Base-by-base conservation (phyloP, 352 stramenopile species). In the Phytophthora palmivora region DNA sequence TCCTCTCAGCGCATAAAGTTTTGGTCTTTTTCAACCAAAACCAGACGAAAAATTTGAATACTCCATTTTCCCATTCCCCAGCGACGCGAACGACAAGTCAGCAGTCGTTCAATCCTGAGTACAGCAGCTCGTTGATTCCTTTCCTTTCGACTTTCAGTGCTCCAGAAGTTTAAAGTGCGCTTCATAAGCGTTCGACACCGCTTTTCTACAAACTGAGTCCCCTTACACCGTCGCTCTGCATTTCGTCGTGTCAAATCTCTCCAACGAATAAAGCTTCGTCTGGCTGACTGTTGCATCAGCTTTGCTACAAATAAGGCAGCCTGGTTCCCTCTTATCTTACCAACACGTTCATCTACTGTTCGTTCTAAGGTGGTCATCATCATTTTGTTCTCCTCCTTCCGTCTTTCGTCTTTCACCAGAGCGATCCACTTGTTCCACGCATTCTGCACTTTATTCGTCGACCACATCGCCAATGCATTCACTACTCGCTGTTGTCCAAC, bases 351-450 rank as follows among this genome's bases (percentile, higher is more conserved):
- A 18, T 65, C 42, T 4, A 32, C 43, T 57, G 65, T 51, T 1
- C 24, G 16, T 19, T 73, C 64, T 3, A 69, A 52, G 8, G 28
- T 56, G 10, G 10, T 8, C 42, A 58, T 46, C 34, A 57, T 21
- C 38, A 45, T n/a, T 3, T 49, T 32, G 14, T 61, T 42, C 36
- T 73, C 22, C n/a, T 73, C 58, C n/a, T 51, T 21, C 18, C 19
- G 19, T 22, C 39, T 16, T 19, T 65, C n/a, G 2, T 61, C 45
- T 4, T 52, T 65, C 12, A 34, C 36, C 21, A 61, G 15, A 3
- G 34, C 42, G 8, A 43, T 33, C 82, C 77, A 91, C 26, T 77
- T 71, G 12, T 36, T 55, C 82, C 82, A 91, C 30, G 51, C 69
- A 14, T 58, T 60, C 11, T 55, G 43, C 16, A 88, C 15, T 15